phyloP scores from a whole-genome alignment of 2,329 filamentous ascomycete species.

The Neonectria ditissima region DNA sequence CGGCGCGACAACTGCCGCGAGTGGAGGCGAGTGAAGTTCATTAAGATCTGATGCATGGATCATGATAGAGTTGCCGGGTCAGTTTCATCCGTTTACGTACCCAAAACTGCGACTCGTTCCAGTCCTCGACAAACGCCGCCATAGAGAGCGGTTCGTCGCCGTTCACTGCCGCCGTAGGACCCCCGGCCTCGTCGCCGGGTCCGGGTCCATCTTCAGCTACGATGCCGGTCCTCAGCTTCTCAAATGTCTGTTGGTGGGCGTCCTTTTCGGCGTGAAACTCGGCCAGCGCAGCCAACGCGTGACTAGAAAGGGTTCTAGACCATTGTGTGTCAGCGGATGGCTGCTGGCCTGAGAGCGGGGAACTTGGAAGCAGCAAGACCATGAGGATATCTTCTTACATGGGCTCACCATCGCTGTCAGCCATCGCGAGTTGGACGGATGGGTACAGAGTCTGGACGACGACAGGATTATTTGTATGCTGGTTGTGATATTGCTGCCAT shows the following conservation, averaged over 20 bases:
- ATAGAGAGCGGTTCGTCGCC: slow-evolving; percentile 61
- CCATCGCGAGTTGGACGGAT: slow-evolving; percentile 34
- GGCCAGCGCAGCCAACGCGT: slow-evolving; percentile 75
- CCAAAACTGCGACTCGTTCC: slow-evolving; percentile 89
- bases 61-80: background rate
- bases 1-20: slow-evolving; percentile 1
- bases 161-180: slow-evolving; percentile 54
- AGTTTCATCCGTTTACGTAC: slow-evolving; percentile 56
- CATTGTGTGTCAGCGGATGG: background rate
- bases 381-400: slow-evolving; percentile 53
- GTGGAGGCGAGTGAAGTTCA: background rate
- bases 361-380: background rate
- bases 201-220: slow-evolving; percentile 34
- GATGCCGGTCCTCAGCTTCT: slow-evolving; percentile 61
- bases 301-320: slow-evolving; percentile 67
- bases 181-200: background rate
- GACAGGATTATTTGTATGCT: background rate
- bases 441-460: background rate
- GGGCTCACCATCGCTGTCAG: slow-evolving; percentile 59
- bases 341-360: background rate
- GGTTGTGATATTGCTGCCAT: background rate
- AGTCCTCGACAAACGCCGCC: slow-evolving; percentile 81
- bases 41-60: background rate
- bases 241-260: slow-evolving; percentile 72
- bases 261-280: slow-evolving; percentile 82